These are phyloP conservation scores for Aspergillus ostianus DNA, from an alignment of 495 filamentous ascomycete species.

Conservation along the genomic window DNA sequence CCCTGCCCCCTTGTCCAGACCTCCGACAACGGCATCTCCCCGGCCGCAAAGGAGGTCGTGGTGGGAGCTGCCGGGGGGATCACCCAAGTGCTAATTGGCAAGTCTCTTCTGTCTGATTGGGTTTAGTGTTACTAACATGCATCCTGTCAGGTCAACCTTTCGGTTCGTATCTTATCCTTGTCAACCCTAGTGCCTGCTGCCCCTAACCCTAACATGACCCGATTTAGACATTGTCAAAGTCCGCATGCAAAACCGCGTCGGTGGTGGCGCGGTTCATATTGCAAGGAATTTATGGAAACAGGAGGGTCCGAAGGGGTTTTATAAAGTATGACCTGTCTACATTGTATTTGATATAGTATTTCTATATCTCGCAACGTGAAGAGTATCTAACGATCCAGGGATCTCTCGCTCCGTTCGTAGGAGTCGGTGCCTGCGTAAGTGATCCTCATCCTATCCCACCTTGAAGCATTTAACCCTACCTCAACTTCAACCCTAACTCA, in stretches of 20 bases:
- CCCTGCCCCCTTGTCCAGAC: not conserved
- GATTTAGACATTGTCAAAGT: slow-evolving; percentile 92
- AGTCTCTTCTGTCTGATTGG: not conserved
- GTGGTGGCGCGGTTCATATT: slow-evolving; percentile 63
- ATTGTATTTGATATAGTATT: no score
- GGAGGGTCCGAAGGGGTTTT: slow-evolving; percentile 62
- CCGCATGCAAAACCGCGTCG: slow-evolving; percentile 71
- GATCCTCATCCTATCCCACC: no score
- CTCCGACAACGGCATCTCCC: slow-evolving; percentile 1
- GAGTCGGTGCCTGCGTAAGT: slow-evolving; percentile 79
- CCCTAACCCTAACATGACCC: slow-evolving; percentile 55
- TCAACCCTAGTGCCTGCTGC: not conserved
- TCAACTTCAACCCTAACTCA: no score
- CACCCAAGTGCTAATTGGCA: slow-evolving; percentile 77
- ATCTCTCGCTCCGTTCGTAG: slow-evolving; percentile 76
- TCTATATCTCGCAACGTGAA: not conserved
- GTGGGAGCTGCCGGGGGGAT: slow-evolving; percentile 78
- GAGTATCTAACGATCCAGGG: slow-evolving; percentile 34
- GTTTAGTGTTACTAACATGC: not conserved
- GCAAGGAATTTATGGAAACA: slow-evolving; percentile 68
- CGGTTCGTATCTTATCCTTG: not conserved
- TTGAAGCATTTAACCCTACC: not conserved
- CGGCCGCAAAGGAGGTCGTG: slow-evolving; percentile 65
- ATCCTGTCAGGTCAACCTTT: not conserved
- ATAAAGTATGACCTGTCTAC: slow-evolving; percentile 55